Base-by-base conservation (phyloP, 2,329 filamentous ascomycete species). In the Fusarium sp. region DNA sequence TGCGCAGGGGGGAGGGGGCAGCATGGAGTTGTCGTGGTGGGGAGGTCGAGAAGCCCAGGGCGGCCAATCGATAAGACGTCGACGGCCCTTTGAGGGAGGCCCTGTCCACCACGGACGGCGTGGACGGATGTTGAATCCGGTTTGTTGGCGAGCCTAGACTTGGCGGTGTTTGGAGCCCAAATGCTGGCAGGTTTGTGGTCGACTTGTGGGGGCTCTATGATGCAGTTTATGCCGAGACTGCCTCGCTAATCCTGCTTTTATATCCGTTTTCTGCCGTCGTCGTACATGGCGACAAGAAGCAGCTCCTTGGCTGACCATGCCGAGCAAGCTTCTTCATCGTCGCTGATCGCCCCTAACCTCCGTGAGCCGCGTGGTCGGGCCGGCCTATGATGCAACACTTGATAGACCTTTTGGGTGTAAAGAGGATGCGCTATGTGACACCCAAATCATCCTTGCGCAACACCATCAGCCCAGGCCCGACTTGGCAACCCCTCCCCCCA, bases 361-460 rank as follows among this genome's bases (percentile, higher is more conserved):
- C 66, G 45, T 38, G 56, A 66, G 66, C 66, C 66, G 66, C 67
- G 68, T 70, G 71, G 71, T 61, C 68, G 71, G 68, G 71, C 71
- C 63, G 66, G 69, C 73, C 73, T 68, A 77, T 78, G 76, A 70
- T 76, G 75, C 76, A 68, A 74, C 71, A 65, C 74, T 66, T 64
- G 47, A 52, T 35, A 57, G 65, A 63, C 68, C 45, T 61, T 74
- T 74, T 72, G 65, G 68, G 71, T 58, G 68, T 38, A 15, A 15
- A 60, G 52, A 61, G 25, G 68, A 12, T 59, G 25, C 71, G 60
- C 68, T 74, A 73, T 63, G 67, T 67, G 63, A 73, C 66, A 50
- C 58, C 67, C 61, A 71, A 63, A 68, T 52, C n/a, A 65, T 70
- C 71, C 69, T 71, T 73, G 73, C 65, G 69, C 64, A 67, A 68